Evolutionary conservation across 352 stramenopile species (phyloP).

Genomic region (Phytophthora ohioensis): DNA sequence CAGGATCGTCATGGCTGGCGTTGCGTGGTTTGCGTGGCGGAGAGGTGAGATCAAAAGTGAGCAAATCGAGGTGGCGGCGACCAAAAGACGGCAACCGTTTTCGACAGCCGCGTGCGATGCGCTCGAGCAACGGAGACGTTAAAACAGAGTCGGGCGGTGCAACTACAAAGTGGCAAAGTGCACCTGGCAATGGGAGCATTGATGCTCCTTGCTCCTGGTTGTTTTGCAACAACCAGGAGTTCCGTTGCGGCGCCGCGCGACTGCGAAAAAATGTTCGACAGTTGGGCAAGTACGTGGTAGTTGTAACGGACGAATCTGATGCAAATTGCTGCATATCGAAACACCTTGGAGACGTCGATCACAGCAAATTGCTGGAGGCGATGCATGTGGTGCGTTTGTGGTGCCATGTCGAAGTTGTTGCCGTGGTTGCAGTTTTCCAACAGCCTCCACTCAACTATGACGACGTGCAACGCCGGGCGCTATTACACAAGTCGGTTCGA

Average conservation of each 20-base stretch:
- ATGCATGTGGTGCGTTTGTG: background rate
- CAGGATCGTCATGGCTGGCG: conserved; percentile 39
- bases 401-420: conserved; percentile 23
- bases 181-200: too few species aligned
- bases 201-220: background rate
- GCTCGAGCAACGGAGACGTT: conserved; percentile 12
- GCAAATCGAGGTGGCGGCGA: conserved; percentile 8
- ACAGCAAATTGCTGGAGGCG: background rate
- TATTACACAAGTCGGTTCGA: conserved; percentile 3
- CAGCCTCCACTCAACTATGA: conserved; percentile 17
- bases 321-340: too few species aligned
- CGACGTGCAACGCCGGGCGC: conserved; percentile 18
- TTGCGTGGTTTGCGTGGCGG: conserved; percentile 1
- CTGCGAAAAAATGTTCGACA: background rate
- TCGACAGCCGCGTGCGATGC: conserved; percentile 10
- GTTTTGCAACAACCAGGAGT: conserved; percentile 1
- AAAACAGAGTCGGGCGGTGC: conserved; percentile 12
- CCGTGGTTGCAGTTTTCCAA: conserved; percentile 35
- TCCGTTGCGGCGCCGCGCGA: background rate
- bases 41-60: conserved; percentile 31
- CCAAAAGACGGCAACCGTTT: conserved; percentile 13
- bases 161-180: background rate
- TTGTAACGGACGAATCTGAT: conserved; percentile 17
- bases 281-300: background rate
- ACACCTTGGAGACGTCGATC: background rate